Base-by-base conservation (phyloP, 257 asterid species). In the Fraxinus pennsylvanica region DNA sequence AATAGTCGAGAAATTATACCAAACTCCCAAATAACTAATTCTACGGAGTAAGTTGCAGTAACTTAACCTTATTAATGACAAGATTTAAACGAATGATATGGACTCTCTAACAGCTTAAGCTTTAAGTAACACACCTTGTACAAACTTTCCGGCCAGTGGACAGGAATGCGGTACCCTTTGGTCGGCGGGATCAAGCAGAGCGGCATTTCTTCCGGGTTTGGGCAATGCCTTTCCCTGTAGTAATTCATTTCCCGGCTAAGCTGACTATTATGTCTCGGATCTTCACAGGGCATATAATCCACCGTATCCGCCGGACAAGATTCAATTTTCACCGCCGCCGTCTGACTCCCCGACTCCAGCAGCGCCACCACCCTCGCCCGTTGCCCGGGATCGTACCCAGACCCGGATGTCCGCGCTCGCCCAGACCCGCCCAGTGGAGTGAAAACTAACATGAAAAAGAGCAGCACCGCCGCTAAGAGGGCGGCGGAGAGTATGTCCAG, bases 231-330 rank as follows among this genome's bases (percentile, higher is more conserved):
- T 81, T 96, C 99, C 87, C 98, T 86, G 21, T 96, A 96, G 68
- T 25, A 96, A 80, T 96, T 96, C 99, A 96, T 96, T 67, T 93
- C 98, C 72, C 99, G 81, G 69, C 98, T 93, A n/a, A 96, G 91
- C 85, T 90, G 97, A 68, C 98, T 91, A 71, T 91, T 96, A 19
- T 90, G 88, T 61, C 83, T 87, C 15, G 99, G 99, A 86, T 93
- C 99, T 83, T 96, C 98, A 76, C 99, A 96, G 0, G 99, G 99
- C 97, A 96, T 92, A 83, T 92, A 97, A 77, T 91, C 98, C 85
- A 93, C 95, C 90, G 81, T 87, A 1, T 91, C 95, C 9, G 88
- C 89, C 13, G 96, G 86, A 66, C 98, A 96, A 45, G 87, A 71
- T 38, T 90, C 97, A 52, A 93, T 83, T 63, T 63, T 9, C 69